phyloP scores from a whole-genome alignment of 768 basidiomycete species.

The Boletus rubropictus region DNA sequence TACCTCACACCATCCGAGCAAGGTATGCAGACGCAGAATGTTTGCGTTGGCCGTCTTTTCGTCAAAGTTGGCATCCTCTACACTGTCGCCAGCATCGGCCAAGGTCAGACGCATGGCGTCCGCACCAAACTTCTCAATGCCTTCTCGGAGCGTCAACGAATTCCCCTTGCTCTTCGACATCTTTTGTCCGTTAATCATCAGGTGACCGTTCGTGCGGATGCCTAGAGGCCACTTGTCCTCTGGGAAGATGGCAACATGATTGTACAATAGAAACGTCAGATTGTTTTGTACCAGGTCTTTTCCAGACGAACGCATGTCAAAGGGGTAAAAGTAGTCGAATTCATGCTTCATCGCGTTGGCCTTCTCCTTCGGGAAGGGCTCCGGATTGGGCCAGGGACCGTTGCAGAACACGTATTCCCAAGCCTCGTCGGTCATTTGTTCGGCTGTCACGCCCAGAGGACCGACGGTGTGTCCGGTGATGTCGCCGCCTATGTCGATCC shows the following conservation, averaged over 20 bases:
- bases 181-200: slow-evolving; percentile 97
- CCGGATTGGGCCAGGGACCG: slow-evolving; percentile 65
- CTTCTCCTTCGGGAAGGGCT: slow-evolving; percentile 68
- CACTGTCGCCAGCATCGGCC: slow-evolving; percentile 95
- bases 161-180: slow-evolving; percentile 99
- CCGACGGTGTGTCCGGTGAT: slow-evolving; percentile 78
- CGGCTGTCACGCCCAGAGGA: slow-evolving; percentile 76
- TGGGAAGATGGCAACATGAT: slow-evolving; percentile 89
- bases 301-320: slow-evolving; percentile 96
- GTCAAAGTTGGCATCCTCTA: slow-evolving; percentile 99
- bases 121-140: slow-evolving; percentile 92
- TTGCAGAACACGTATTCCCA: slow-evolving; percentile 92
- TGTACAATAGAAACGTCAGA: slow-evolving; percentile 89
- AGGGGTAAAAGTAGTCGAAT: slow-evolving; percentile 96
- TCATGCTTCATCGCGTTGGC: slow-evolving; percentile 82
- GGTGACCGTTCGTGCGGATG: slow-evolving; percentile 93
- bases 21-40: slow-evolving; percentile 86
- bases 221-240: slow-evolving; percentile 84
- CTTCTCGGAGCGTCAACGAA: slow-evolving; percentile 83
- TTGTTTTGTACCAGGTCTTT: slow-evolving; percentile 97
- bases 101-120: slow-evolving; percentile 88
- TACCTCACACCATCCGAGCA: slow-evolving; percentile 90
- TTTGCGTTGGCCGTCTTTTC: slow-evolving; percentile 97
- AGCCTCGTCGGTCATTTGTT: slow-evolving; percentile 95
- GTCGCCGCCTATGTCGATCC: slow-evolving; percentile 45